Conservation (phyloP, 306 rosid genomes). For the Trifolium subterraneum region DNA sequence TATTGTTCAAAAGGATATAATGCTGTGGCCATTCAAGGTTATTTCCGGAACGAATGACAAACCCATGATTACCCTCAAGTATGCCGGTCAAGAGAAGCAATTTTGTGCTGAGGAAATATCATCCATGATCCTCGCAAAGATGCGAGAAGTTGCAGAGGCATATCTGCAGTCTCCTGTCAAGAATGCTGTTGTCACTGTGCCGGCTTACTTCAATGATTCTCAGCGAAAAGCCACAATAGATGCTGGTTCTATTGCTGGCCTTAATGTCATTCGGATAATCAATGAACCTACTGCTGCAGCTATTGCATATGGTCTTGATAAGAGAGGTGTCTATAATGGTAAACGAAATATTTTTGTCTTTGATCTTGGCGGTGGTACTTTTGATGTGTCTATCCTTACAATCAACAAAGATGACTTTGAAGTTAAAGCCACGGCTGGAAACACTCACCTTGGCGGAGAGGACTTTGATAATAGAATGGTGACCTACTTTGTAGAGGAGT, state of each 20-base stretch:
- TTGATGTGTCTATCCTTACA: no score
- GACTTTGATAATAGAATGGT: no score
- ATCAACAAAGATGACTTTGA: no score
- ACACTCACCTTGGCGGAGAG: no score
- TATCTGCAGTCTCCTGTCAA: not conserved
- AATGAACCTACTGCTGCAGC: conserved; percentile 5
- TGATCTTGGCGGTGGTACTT: not conserved
- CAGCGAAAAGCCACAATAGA: not conserved
- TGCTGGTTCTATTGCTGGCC: not conserved
- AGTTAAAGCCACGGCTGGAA: no score
- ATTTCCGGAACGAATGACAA: conserved; percentile 38
- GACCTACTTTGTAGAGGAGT: no score
- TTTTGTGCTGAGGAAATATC: not conserved
- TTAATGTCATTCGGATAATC: not conserved
- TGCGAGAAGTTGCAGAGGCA: not conserved
- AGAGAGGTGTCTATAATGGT: not conserved
- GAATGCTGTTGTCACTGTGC: not conserved
- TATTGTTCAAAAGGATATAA: conserved; percentile 28
- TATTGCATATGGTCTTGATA: conserved; percentile 1
- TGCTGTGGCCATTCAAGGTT: conserved; percentile 61
- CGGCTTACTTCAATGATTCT: not conserved
- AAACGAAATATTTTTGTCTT: not conserved
- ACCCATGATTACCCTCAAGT: not conserved
- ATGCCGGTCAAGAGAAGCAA: not conserved
- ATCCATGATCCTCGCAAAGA: not conserved